A percentile compares a stretch with the other conserved stretches of the same genome.
Conservation (phyloP, 139 green algal genomes). For the Pleodorina starrii region DNA sequence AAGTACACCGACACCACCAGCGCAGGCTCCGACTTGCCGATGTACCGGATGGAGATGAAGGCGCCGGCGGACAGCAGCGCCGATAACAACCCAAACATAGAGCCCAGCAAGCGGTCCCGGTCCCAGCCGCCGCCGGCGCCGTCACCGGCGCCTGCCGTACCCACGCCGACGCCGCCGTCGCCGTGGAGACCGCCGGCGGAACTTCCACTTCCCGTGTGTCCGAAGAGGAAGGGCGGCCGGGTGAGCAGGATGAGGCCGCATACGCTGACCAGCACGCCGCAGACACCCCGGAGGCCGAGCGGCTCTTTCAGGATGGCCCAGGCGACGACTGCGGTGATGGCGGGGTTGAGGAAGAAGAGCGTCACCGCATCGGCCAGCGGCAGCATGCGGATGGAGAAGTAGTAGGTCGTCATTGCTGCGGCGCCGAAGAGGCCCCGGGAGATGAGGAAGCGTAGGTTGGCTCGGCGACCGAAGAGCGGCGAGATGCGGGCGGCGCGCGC, state of each 20-base stretch:
- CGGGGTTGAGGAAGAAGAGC: conserved; percentile 70
- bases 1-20: conserved; percentile 68
- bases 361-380: conserved; percentile 47
- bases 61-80: conserved; percentile 57
- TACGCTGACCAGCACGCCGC: conserved; percentile 49
- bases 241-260: conserved; percentile 58
- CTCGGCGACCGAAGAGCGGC: conserved; percentile 55
- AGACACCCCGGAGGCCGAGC: conserved; percentile 46
- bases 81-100: conserved; percentile 45
- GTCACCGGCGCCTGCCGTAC: not conserved
- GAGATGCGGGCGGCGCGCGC: not conserved
- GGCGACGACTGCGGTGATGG: conserved; percentile 59
- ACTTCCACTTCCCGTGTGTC: too few species aligned
- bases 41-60: conserved; percentile 67
- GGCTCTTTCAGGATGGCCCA: conserved; percentile 53
- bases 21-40: conserved; percentile 37
- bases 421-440: conserved; percentile 48
- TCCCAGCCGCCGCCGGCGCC: conserved; percentile 33
- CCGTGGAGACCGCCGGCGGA: not conserved
- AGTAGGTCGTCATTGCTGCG: conserved; percentile 42
- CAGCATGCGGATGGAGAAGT: conserved; percentile 50
- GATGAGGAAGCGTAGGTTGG: conserved; percentile 39
- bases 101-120: conserved; percentile 44
- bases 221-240: conserved; percentile 63
- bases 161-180: not conserved